Conservation (phyloP, 768 basidiomycete species). For the Mycena rebaudengoi region DNA sequence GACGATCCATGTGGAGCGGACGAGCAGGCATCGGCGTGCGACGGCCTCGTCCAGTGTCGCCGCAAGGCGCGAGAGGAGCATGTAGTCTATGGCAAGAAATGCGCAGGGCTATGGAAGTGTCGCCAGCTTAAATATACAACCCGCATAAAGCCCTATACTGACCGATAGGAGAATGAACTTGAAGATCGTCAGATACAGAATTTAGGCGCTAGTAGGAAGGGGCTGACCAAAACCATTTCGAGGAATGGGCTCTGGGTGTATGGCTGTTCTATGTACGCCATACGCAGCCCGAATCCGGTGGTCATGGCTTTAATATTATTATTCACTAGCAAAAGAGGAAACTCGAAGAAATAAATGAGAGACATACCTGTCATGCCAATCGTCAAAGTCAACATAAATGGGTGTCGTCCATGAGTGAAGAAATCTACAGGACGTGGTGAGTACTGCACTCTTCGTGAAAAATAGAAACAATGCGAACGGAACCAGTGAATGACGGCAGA, state of each 20-base stretch:
- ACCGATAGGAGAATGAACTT: neutral
- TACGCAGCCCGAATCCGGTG: neutral
- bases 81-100: slow-evolving; percentile 62
- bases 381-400: slow-evolving; percentile 16
- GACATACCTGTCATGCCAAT: slow-evolving; percentile 20
- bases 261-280: neutral
- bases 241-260: neutral
- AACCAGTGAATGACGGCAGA: slow-evolving; percentile 15
- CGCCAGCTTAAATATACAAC: neutral
- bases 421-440: neutral
- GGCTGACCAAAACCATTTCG: neutral
- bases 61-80: slow-evolving; percentile 59
- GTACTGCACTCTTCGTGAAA: too few relatives aligned
- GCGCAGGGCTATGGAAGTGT: slow-evolving; percentile 57
- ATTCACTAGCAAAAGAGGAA: neutral
- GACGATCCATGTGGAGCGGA: slow-evolving; percentile 49
- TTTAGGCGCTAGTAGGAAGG: too few relatives aligned
- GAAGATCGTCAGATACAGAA: neutral
- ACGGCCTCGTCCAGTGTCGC: slow-evolving; percentile 38
- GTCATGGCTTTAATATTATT: slow-evolving; percentile 5
- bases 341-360: neutral
- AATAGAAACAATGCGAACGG: neutral
- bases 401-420: slow-evolving; percentile 1
- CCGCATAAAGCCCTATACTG: neutral
- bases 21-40: slow-evolving; percentile 45